Conservation (phyloP, 2,329 filamentous ascomycete species). For the Fusarium subglutinans region DNA sequence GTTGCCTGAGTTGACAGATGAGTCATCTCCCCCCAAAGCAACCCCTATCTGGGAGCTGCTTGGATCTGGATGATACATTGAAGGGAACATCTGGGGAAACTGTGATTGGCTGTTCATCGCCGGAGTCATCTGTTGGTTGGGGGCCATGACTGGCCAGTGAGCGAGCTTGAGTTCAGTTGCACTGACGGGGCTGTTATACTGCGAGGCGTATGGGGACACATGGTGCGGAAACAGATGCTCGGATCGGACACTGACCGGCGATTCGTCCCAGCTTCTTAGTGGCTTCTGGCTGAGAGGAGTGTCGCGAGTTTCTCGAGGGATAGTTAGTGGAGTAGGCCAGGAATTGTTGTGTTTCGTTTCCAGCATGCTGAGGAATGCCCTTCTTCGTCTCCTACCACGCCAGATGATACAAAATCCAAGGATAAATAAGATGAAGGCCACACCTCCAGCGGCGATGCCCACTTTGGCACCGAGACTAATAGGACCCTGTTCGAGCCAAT, state of each 20-base stretch:
- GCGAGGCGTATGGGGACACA: neutral
- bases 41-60: neutral
- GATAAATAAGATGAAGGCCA: constrained; percentile 58
- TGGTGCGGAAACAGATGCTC: neutral
- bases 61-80: neutral
- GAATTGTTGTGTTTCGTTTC: neutral
- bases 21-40: neutral
- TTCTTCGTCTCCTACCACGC: constrained; percentile 64
- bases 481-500: constrained; percentile 54
- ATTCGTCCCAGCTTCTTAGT: constrained; percentile 60
- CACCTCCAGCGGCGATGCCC: constrained; percentile 63
- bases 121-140: neutral
- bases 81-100: neutral
- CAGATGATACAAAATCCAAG: constrained; percentile 64
- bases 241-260: constrained; percentile 53
- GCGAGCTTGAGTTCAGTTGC: constrained; percentile 1
- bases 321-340: constrained; percentile 52
- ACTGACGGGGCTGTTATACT: neutral
- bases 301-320: constrained; percentile 42
- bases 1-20: neutral
- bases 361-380: constrained; percentile 54
- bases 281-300: constrained; percentile 59
- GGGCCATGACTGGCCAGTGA: neutral
- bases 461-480: constrained; percentile 65
- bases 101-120: neutral